Conservation (phyloP, 23 red algal genomes). For the Gracilaria gracilis region DNA sequence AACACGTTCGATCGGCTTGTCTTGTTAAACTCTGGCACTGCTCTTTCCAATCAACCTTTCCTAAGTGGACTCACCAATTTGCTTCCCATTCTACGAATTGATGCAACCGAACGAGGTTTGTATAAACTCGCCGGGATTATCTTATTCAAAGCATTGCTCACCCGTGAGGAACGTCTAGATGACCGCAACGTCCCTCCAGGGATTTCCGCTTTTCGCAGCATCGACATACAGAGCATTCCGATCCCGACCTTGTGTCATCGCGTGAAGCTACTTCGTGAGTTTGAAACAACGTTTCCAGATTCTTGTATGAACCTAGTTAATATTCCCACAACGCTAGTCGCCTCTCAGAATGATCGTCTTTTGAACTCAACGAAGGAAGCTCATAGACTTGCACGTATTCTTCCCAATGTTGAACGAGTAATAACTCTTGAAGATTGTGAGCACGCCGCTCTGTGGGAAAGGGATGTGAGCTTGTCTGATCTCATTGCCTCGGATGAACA, state of each 20-base stretch:
- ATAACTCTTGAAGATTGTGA: slow-evolving; percentile 28
- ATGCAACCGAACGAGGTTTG: slow-evolving; percentile 34
- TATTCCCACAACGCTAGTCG: slow-evolving; percentile 23
- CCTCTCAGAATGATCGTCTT: slow-evolving; percentile 35
- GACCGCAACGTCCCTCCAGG: slow-evolving; percentile 15
- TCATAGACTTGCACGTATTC: slow-evolving; percentile 18
- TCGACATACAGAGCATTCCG: slow-evolving; percentile 36
- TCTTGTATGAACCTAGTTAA: slow-evolving; percentile 26
- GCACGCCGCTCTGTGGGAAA: slow-evolving; percentile 59
- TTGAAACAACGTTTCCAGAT: slow-evolving; percentile 23
- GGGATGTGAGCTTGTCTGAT: slow-evolving; percentile 28
- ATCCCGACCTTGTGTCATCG: slow-evolving; percentile 42
- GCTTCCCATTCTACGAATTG: slow-evolving; percentile 51
- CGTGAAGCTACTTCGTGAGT: slow-evolving; percentile 30
- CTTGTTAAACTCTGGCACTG: slow-evolving; percentile 61
- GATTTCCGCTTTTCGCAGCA: background rate
- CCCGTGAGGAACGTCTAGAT: slow-evolving; percentile 35
- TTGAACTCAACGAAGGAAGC: slow-evolving; percentile 50
- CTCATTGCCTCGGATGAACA: slow-evolving; percentile 12
- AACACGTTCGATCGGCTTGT: slow-evolving; percentile 26
- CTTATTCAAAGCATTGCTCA: slow-evolving; percentile 43
- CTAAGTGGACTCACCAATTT: slow-evolving; percentile 18
- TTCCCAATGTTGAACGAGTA: slow-evolving; percentile 7
- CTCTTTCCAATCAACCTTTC: slow-evolving; percentile 5
- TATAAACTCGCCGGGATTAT: slow-evolving; percentile 43